Percentiles rank a stretch among this genome's conserved stretches.
Evolutionary conservation across 768 basidiomycete genomes (phyloP).

Genomic region (Pulveroboletus sp.): DNA sequence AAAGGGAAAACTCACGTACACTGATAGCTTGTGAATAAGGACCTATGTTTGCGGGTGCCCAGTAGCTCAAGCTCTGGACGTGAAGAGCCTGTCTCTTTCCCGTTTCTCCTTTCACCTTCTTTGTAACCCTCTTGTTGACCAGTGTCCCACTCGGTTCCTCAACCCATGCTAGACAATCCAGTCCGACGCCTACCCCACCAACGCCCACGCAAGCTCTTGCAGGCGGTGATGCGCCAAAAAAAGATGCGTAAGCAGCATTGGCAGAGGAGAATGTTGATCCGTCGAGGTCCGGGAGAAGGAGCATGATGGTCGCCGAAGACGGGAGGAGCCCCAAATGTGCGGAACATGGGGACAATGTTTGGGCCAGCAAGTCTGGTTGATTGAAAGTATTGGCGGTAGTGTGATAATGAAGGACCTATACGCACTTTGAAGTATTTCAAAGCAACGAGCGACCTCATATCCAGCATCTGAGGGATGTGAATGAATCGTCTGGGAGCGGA

Average conservation of each 20-base stretch:
- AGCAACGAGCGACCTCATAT: slow-evolving; percentile 69
- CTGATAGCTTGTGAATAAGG: slow-evolving; percentile 93
- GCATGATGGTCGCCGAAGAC: slow-evolving; percentile 59
- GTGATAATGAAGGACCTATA: not conserved
- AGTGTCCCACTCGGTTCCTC: slow-evolving; percentile 8
- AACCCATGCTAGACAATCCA: slow-evolving; percentile 80
- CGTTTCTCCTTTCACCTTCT: slow-evolving; percentile 25
- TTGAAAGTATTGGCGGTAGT: not conserved
- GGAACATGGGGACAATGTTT: slow-evolving; percentile 39
- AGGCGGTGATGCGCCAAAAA: slow-evolving; percentile 89
- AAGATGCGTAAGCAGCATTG: slow-evolving; percentile 74
- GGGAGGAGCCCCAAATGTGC: slow-evolving; percentile 10
- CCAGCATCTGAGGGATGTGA: slow-evolving; percentile 56
- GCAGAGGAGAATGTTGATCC: slow-evolving; percentile 56
- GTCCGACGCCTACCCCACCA: slow-evolving; percentile 50
- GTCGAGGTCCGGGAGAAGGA: slow-evolving; percentile 79
- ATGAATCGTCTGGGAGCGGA: slow-evolving; percentile 30
- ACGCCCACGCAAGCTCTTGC: slow-evolving; percentile 92
- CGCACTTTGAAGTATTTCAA: slow-evolving; percentile 57
- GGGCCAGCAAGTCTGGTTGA: slow-evolving; percentile 46
- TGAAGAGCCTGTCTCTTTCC: slow-evolving; percentile 67
- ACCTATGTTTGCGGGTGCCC: slow-evolving; percentile 99
- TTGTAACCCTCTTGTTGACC: slow-evolving; percentile 10
- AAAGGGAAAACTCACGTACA: slow-evolving; percentile 40
- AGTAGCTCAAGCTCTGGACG: slow-evolving; percentile 94